A percentile compares a stretch with the other conserved stretches of the same genome.
phyloP scores from a whole-genome alignment of 495 filamentous ascomycete genomes.

The Clohesyomyces aquaticus region DNA sequence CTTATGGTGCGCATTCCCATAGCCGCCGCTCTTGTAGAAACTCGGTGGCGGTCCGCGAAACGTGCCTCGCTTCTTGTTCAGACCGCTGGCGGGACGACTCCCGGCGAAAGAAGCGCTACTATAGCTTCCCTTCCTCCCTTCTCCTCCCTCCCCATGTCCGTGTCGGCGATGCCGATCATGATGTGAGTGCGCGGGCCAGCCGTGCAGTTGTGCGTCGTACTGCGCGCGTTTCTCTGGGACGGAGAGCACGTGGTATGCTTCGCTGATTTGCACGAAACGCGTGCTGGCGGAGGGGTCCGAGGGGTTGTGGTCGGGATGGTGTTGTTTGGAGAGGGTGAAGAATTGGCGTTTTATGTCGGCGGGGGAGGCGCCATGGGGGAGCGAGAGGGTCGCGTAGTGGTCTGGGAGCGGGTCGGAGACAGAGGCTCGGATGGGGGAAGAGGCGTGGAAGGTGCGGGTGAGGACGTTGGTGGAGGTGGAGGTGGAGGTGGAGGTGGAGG shows the following conservation, averaged over 20 bases:
- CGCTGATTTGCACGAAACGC: slow-evolving; percentile 83
- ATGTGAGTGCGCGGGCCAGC: slow-evolving; percentile 4
- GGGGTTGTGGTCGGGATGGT: slow-evolving; percentile 94
- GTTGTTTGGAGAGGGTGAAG: slow-evolving; percentile 85
- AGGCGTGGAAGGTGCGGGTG: too few relatives aligned
- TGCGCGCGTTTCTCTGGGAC: slow-evolving; percentile 65
- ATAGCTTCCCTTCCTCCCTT: slow-evolving; percentile 14
- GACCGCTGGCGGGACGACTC: slow-evolving; percentile 59
- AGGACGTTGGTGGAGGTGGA: slow-evolving; percentile 12
- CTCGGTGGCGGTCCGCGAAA: slow-evolving; percentile 87
- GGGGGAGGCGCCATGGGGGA: slow-evolving; percentile 68
- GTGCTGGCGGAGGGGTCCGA: slow-evolving; percentile 68
- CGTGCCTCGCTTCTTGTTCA: slow-evolving; percentile 72
- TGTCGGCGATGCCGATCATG: slow-evolving; percentile 42
- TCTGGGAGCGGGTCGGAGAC: slow-evolving; percentile 47
- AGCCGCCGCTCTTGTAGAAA: slow-evolving; percentile 82
- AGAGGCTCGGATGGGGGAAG: slow-evolving; percentile 21
- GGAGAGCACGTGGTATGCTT: slow-evolving; percentile 82
- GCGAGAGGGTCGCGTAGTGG: slow-evolving; percentile 82
- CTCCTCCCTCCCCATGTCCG: slow-evolving; percentile 42
- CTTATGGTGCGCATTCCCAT: slow-evolving; percentile 59
- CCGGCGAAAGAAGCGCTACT: slow-evolving; percentile 37
- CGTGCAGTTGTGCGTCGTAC: slow-evolving; percentile 71
- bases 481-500: slow-evolving; percentile 41
- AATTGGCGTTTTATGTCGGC: slow-evolving; percentile 91